Evolutionary conservation across 2,329 filamentous ascomycete species (phyloP), one percentile per base, ranked within the genome.

Genomic region (Diaporthe citriasiana): DNA sequence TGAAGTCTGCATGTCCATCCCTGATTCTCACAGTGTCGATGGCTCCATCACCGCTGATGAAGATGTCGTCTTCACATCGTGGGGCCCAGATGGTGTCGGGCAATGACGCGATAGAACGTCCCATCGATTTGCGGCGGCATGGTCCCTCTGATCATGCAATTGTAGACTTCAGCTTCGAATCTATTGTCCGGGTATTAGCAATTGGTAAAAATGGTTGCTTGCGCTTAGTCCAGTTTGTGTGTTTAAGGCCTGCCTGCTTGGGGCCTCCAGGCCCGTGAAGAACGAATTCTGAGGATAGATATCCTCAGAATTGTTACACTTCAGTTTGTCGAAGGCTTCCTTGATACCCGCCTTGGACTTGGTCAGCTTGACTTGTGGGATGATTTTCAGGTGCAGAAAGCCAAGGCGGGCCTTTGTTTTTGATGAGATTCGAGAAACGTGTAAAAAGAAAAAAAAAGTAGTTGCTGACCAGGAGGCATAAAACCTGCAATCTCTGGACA

Each of bases 141-240:
- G 15, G 22, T 47, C 5, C 59, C 59, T 10, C 59, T 35, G 33
- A 63, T 22, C 17, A 42, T 63, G 27, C 59, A 63, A 12, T 63
- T 40, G 59, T 63, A 63, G 22, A 63, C 59, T 27, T 45, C 59
- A 12, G 59, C 35, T 30, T 63, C 59, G 10, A 63, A 63, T 25
- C 47, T 51, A 15, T 51, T 15, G 2, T 51, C n/a, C n/a, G 1
- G n/a, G 22, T 13, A n/a, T 51, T 1, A 51, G 47, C 10, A 5
- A 10, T 25, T 51, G 47, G n/a, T 25, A 25, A 25, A 15, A 50
- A 4, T 0, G 25, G 3, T 7, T 51, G n/a, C 4, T 51, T 25
- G n/a, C n/a, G 13, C 1, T 8, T 25, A 25, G n/a, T 25, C 10
- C n/a, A 51, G n/a, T 13, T 22, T 25, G 10, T 51, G n/a, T 50